Base-by-base conservation (phyloP, 2,329 filamentous ascomycete species). In the Xylaria sp. region DNA sequence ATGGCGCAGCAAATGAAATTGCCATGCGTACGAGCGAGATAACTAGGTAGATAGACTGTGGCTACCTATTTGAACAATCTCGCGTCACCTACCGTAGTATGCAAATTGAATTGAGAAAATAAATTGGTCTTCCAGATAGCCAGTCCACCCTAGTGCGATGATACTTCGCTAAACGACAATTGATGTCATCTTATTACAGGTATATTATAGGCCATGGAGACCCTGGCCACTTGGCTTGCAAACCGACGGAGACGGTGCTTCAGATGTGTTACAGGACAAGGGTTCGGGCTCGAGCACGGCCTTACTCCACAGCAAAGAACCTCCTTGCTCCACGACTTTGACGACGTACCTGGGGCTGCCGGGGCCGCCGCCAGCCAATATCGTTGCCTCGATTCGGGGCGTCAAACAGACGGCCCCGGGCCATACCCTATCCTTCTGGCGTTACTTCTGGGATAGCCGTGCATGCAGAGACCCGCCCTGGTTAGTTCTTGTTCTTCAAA, bases 181-280 rank as follows among this genome's bases (percentile, higher is more conserved):
- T 50, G 65, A 64, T 64, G 55, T 64, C 61, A 62, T 66, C 30
- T 39, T 64, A 62, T 61, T 53, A 39, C 27, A 55, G 21, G 57
- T 50, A 1, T 45, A 63, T 27, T 57, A 54, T 57, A 56, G 53
- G 48, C 14, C 51, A n/a, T 56, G 6, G 56, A 30, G 45, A 51
- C 55, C 55, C 45, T 27, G 19, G 50, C 57, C 8, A 19, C 32
- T 19, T 27, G 21, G 53, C 59, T 24, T 55, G 45, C 56, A 45
- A 62, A 62, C 54, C 64, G 64, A 65, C 50, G 57, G 55, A 57
- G 60, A 45, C 9, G 55, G 12, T 76, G 75, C 75, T 67, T 77
- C 75, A 77, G 72, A 65, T 74, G 64, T 72, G 75, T 76, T 72
- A 73, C 74, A 77, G 71, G 68, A 74, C 74, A 74, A 71, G 75